Conservation (phyloP, 345 rosid species). For the Euclidium syriacum region DNA sequence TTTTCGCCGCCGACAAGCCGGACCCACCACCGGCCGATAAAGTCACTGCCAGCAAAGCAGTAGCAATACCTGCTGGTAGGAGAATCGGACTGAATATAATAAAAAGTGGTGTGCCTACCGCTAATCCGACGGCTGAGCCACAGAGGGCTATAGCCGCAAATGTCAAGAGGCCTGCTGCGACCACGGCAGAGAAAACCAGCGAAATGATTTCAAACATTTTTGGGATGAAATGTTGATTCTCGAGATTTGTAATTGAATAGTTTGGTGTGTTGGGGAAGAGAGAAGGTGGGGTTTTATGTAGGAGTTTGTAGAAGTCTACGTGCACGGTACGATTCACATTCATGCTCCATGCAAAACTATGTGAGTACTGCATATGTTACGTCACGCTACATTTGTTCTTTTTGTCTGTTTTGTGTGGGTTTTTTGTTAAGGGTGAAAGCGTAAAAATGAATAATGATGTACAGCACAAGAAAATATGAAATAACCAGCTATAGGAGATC, state of each 20-base stretch:
- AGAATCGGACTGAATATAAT: slow-evolving; percentile 76
- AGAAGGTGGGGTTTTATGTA: slow-evolving; percentile 6
- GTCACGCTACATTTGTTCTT: no score
- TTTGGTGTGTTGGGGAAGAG: not conserved
- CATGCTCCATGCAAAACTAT: slow-evolving; percentile 20
- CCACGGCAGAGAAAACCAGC: slow-evolving; percentile 32
- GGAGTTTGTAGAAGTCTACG: slow-evolving; percentile 13
- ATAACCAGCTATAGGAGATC: no score
- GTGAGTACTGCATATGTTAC: no score
- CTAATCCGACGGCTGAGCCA: slow-evolving; percentile 55
- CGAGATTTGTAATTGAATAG: not conserved
- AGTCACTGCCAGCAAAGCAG: slow-evolving; percentile 38
- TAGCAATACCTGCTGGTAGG: slow-evolving; percentile 58
- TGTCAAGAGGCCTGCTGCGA: slow-evolving; percentile 50
- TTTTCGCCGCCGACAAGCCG: no score
- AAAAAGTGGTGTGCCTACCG: slow-evolving; percentile 60
- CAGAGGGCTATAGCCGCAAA: slow-evolving; percentile 54
- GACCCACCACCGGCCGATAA: no score
- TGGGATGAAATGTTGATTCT: not conserved
- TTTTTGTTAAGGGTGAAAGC: no score
- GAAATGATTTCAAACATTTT: not conserved
- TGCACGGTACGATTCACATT: slow-evolving; percentile 17
- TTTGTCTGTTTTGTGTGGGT: no score
- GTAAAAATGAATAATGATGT: no score
- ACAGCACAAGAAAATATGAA: no score